phyloP scores from a whole-genome alignment of 495 filamentous ascomycete species.

The Astrothelium subdiscretum region DNA sequence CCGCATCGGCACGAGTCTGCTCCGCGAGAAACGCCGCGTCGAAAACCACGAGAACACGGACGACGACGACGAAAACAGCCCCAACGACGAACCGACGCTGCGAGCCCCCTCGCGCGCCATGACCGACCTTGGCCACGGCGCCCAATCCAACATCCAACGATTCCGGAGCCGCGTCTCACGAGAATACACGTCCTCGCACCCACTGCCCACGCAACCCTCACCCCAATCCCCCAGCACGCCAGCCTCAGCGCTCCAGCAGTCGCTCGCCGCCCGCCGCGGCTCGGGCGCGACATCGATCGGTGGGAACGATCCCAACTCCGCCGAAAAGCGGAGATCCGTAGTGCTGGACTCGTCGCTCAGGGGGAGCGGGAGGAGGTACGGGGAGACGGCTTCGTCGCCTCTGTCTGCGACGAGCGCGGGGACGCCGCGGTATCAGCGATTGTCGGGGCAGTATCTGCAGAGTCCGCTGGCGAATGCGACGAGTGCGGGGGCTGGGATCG shows the following conservation, averaged over 20 bases:
- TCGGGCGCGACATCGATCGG: not conserved
- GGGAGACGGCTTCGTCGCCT: not conserved
- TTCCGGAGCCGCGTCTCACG: not conserved
- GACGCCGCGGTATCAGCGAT: not conserved
- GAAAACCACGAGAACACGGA: constrained; percentile 32
- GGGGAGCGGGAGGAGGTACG: not conserved
- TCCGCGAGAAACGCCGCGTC: constrained; percentile 19
- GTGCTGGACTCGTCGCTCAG: not conserved
- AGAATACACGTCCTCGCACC: not conserved
- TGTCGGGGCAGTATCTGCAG: not conserved
- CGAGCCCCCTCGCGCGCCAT: constrained; percentile 29
- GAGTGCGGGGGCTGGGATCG: not conserved
- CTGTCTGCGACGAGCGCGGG: not conserved
- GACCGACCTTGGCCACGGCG: constrained; percentile 24
- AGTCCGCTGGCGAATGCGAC: not conserved
- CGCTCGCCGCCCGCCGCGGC: not conserved
- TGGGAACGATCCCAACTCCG: not conserved
- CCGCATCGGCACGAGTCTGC: constrained; percentile 15
- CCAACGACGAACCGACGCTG: constrained; percentile 18
- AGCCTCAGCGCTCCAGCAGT: not conserved
- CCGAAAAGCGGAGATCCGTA: not conserved
- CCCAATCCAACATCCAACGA: not conserved
- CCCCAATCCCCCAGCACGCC: not conserved
- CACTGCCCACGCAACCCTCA: not conserved
- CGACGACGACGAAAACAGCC: constrained; percentile 18